Percentiles rank a stretch among this genome's conserved stretches.
Conservation (phyloP, 1,284 basidiomycete species). For the Trichosporon coremiiforme region DNA sequence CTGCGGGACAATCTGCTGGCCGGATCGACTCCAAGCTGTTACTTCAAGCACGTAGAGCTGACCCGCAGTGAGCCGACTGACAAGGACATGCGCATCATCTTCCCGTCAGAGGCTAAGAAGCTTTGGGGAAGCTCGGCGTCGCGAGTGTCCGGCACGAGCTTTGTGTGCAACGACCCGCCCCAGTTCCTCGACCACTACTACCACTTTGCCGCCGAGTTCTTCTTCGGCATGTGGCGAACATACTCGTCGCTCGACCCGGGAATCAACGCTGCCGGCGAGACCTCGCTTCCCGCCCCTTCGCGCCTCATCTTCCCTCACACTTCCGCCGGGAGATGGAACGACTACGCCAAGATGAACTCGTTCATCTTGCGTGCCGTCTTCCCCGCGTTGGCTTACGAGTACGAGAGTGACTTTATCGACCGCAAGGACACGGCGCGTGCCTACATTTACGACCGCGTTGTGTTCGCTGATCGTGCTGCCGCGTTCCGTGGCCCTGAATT, state of each 20-base stretch:
- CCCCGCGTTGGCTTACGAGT: slow-evolving; percentile 65
- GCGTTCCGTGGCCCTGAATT: slow-evolving; percentile 72
- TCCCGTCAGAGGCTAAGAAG: slow-evolving; percentile 65
- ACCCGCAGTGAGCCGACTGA: slow-evolving; percentile 64
- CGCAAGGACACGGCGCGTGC: slow-evolving; percentile 68
- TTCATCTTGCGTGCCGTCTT: slow-evolving; percentile 75
- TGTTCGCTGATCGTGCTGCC: slow-evolving; percentile 79
- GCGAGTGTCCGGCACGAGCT: slow-evolving; percentile 50
- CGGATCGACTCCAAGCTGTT: too few relatives aligned
- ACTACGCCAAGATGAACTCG: slow-evolving; percentile 70
- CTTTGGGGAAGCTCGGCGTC: slow-evolving; percentile 65
- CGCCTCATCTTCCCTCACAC: slow-evolving; percentile 74
- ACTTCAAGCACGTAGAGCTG: too few relatives aligned
- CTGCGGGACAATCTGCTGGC: too few relatives aligned
- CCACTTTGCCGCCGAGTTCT: slow-evolving; percentile 75
- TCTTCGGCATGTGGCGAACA: slow-evolving; percentile 81
- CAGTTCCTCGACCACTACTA: slow-evolving; percentile 76
- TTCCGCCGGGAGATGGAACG: slow-evolving; percentile 75
- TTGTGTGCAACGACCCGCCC: slow-evolving; percentile 73
- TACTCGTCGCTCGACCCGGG: slow-evolving; percentile 75
- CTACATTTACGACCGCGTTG: slow-evolving; percentile 77
- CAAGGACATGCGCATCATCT: slow-evolving; percentile 73
- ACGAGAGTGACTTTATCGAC: slow-evolving; percentile 62
- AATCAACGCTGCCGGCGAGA: slow-evolving; percentile 66
- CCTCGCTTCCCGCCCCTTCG: slow-evolving; percentile 67